A percentile compares a stretch with the other conserved stretches of the same genome.
phyloP scores from a whole-genome alignment of 2,329 filamentous ascomycete genomes.

The Talaromyces sp. region DNA sequence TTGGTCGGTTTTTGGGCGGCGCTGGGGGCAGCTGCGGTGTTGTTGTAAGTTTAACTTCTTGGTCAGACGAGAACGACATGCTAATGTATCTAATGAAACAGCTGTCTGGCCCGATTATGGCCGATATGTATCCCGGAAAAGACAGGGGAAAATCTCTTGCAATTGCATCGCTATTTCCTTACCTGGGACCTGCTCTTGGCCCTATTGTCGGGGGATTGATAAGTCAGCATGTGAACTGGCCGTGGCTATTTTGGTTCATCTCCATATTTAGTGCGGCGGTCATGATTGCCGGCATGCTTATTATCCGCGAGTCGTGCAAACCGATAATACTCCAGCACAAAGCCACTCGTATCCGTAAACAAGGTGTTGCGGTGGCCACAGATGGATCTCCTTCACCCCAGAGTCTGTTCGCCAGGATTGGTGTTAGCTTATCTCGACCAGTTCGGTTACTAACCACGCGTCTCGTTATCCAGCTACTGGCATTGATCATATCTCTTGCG shows the following conservation, averaged over 20 bases:
- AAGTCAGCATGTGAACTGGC: slow-evolving; percentile 9
- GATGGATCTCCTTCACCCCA: neutral
- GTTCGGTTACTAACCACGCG: neutral
- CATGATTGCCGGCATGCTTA: slow-evolving; percentile 27
- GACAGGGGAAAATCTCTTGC: slow-evolving; percentile 9
- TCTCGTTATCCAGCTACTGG: slow-evolving; percentile 2
- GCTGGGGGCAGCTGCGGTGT: slow-evolving; percentile 48
- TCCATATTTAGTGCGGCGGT: slow-evolving; percentile 14
- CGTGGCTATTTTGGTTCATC: slow-evolving; percentile 10
- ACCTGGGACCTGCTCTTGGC: slow-evolving; percentile 6
- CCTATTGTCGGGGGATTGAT: slow-evolving; percentile 7
- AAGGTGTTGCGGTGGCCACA: neutral
- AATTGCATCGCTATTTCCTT: slow-evolving; percentile 8
- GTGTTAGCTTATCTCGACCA: neutral
- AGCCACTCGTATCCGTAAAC: slow-evolving; percentile 28
- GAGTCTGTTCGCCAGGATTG: slow-evolving; percentile 1
- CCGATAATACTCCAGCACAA: slow-evolving; percentile 38
- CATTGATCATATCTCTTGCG: slow-evolving; percentile 1
- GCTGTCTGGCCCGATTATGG: slow-evolving; percentile 8
- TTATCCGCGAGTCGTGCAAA: slow-evolving; percentile 42
- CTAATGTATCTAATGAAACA: neutral
- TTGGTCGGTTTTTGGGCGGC: slow-evolving; percentile 60
- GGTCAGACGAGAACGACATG: neutral
- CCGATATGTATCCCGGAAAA: slow-evolving; percentile 6
- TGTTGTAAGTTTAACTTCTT: neutral